Base-by-base conservation (phyloP, 2,329 filamentous ascomycete species). In the Raffaelea arxii region DNA sequence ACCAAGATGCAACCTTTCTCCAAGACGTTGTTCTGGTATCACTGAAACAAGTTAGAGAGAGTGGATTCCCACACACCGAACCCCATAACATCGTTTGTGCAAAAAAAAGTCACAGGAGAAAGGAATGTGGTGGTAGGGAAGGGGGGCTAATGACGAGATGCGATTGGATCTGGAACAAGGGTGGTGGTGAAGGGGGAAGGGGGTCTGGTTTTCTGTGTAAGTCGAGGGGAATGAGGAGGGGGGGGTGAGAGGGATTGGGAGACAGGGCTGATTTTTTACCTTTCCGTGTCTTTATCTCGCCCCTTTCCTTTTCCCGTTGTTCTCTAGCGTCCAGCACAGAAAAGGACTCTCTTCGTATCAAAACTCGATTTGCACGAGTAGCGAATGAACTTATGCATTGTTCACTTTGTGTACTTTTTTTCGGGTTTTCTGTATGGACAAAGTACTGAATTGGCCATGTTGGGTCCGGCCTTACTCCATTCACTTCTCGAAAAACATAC, bases 131-230 rank as follows among this genome's bases (percentile, higher is more conserved):
- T 25, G 35, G 30, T 32, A 16, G 46, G 39, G 30, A 32, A 16
- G 21, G 37, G 43, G 22, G 45, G 37, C 39, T 39, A 25, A 40
- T 48, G 47, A 48, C 43, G 43, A 46, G 47, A 48, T 48, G 21
- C 19, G 37, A 14, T 48, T 39, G 22, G 27, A 21, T 25, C 30
- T 19, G 23, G 18, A 36, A 30, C 43, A 39, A 32, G 43, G 43
- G 41, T 47, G 40, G 25, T 43, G 27, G 4, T 35, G 22, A 30
- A 40, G 11, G 25, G 39, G 16, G 37, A 16, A 12, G 25, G 22
- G 21, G 21, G 39, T 25, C 3, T 35, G n/a, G n/a, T n/a, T n/a
- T n/a, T n/a, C n/a, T n/a, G n/a, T n/a, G n/a, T n/a, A n/a, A 42
- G 16, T 4, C 6, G 25, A 25, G 32, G n/a, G 23, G 12, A 12